These are phyloP conservation scores for Trichomonascaceae sp. DNA, from an alignment of 1,139 yeast genomes.

Conservation along the genomic window DNA sequence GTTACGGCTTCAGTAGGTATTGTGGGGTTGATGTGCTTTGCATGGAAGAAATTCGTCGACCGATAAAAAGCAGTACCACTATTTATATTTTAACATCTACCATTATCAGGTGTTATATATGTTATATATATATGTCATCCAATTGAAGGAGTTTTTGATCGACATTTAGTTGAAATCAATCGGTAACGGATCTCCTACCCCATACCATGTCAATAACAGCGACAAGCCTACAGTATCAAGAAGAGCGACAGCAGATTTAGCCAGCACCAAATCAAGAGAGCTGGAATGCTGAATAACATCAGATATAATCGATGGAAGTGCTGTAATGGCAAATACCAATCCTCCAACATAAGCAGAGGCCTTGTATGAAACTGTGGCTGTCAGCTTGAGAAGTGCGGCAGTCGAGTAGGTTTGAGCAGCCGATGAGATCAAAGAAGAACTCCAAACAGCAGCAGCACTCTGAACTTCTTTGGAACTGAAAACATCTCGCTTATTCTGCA, in stretches of 20 bases:
- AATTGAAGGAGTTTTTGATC: not conserved
- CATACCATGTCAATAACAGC: conserved; percentile 35
- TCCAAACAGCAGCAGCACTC: conserved; percentile 33
- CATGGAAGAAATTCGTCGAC: conserved; percentile 1
- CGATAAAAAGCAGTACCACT: not conserved
- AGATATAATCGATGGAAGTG: conserved; percentile 35
- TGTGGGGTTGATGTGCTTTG: not conserved
- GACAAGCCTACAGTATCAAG: conserved; percentile 41
- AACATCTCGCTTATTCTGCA: conserved; percentile 33
- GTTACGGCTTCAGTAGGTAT: not conserved
- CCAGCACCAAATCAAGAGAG: conserved; percentile 33
- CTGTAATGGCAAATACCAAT: conserved; percentile 34
- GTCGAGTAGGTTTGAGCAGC: conserved; percentile 39
- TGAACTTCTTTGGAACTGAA: conserved; percentile 35
- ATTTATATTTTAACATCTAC: not conserved
- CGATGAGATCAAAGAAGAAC: conserved; percentile 33
- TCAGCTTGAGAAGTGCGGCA: conserved; percentile 35
- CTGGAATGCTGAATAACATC: conserved; percentile 33
- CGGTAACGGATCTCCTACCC: conserved; percentile 13
- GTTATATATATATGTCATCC: not conserved
- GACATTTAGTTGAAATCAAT: not conserved
- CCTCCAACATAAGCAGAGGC: conserved; percentile 39
- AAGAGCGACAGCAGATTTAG: conserved; percentile 31
- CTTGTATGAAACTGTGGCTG: conserved; percentile 35
- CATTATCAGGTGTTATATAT: not conserved